Evolutionary conservation across 2,329 filamentous ascomycete species (phyloP).

Genomic region (Camptophora hylomeconis): DNA sequence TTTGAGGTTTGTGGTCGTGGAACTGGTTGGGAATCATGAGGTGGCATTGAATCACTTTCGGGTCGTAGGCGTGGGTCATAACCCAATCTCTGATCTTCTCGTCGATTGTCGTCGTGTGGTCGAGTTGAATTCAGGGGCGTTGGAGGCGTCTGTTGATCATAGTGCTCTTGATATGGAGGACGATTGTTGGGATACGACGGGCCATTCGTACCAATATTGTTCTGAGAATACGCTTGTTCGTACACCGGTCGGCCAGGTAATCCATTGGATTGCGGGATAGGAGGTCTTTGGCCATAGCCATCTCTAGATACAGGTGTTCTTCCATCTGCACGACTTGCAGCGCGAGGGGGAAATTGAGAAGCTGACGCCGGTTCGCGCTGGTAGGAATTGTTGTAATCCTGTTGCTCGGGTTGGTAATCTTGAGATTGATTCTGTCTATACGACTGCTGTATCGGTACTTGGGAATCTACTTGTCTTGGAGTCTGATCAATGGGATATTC

Average conservation of each 20-base stretch:
- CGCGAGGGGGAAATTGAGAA: conserved; percentile 13
- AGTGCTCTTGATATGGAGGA: conserved; percentile 8
- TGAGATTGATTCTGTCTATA: conserved; percentile 1
- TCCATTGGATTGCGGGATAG: conserved; percentile 9
- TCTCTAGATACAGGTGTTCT: neutral
- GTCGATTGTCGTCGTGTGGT: conserved; percentile 7
- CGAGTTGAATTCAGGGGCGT: conserved; percentile 5
- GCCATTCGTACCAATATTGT: neutral
- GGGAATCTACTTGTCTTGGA: neutral
- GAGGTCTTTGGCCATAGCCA: conserved; percentile 2
- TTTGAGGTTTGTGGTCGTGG: conserved; percentile 14
- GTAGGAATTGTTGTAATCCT: conserved; percentile 1
- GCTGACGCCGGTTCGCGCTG: conserved; percentile 4
- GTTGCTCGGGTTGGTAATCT: neutral
- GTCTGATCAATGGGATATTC: neutral
- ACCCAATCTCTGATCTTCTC: conserved; percentile 14
- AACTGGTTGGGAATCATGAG: conserved; percentile 10
- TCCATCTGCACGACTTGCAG: conserved; percentile 9
- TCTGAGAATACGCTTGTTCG: conserved; percentile 3
- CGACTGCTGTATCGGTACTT: neutral
- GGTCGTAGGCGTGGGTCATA: conserved; percentile 8
- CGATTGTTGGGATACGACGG: conserved; percentile 8
- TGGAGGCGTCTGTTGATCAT: conserved; percentile 7
- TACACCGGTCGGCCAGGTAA: conserved; percentile 8
- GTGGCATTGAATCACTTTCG: conserved; percentile 7